Evolutionary conservation across 495 filamentous ascomycete species (phyloP).

Genomic region (Talaromyces trachyspermus): DNA sequence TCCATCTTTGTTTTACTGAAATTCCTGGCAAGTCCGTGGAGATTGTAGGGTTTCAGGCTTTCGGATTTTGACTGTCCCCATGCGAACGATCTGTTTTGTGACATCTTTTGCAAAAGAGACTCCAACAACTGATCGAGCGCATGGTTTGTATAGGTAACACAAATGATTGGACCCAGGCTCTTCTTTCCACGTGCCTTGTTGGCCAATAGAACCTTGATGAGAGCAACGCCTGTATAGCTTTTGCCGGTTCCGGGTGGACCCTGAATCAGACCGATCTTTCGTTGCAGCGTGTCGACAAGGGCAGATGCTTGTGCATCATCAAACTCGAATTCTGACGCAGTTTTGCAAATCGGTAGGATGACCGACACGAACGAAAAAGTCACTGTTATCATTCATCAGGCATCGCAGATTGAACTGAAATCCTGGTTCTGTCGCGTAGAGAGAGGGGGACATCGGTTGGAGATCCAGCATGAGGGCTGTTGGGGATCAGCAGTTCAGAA

Average conservation of each 20-base stretch:
- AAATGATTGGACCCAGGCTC: conserved; percentile 57
- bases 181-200: conserved; percentile 36
- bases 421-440: conserved; percentile 39
- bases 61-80: conserved; percentile 62
- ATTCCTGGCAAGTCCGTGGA: conserved; percentile 29
- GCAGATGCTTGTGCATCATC: conserved; percentile 53
- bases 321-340: conserved; percentile 41
- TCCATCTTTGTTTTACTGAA: conserved; percentile 33
- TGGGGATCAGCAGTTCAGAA: conserved; percentile 47
- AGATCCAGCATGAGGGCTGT: background rate
- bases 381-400: conserved; percentile 30
- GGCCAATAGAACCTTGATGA: conserved; percentile 55
- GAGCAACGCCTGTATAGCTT: conserved; percentile 50
- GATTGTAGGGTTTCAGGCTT: conserved; percentile 8
- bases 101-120: conserved; percentile 42
- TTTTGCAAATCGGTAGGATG: conserved; percentile 25
- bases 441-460: conserved; percentile 35
- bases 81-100: conserved; percentile 52
- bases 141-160: conserved; percentile 63
- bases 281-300: conserved; percentile 47
- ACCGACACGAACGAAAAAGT: conserved; percentile 23
- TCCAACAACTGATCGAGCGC: conserved; percentile 68
- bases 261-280: conserved; percentile 59
- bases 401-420: conserved; percentile 49
- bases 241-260: conserved; percentile 82